Evolutionary conservation across 768 basidiomycete genomes (phyloP).

Genomic region (Tulasnella calospora): DNA sequence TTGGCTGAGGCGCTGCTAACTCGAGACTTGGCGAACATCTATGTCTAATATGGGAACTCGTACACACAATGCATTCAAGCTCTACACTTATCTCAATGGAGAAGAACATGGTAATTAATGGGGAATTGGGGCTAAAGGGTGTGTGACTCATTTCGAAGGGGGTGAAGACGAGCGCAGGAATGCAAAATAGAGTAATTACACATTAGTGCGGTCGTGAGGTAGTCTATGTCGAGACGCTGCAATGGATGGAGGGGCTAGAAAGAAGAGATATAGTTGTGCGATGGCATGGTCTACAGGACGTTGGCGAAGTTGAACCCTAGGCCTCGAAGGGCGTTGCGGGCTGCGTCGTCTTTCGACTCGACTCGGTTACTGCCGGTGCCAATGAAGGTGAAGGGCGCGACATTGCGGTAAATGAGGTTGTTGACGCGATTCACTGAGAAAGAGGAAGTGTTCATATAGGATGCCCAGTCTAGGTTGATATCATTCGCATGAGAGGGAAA

Average conservation of each 20-base stretch:
- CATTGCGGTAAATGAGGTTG: not conserved
- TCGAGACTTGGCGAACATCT: not conserved
- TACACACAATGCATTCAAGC: not conserved
- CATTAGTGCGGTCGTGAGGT: not conserved
- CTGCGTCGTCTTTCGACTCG: not conserved
- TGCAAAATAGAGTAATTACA: not conserved
- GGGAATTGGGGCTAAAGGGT: not conserved
- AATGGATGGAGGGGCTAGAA: not conserved
- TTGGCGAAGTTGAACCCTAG: not conserved
- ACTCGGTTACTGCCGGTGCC: not conserved
- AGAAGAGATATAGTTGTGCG: not conserved
- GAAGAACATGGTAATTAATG: not conserved
- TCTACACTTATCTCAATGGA: not conserved
- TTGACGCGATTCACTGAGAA: not conserved
- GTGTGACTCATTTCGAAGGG: constrained; percentile 1
- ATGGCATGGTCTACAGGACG: not conserved
- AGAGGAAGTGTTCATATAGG: not conserved
- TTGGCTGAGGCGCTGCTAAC: not conserved
- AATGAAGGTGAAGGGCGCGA: not conserved
- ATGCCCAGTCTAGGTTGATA: not conserved
- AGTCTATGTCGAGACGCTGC: not conserved
- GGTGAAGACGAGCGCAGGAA: constrained; percentile 1
- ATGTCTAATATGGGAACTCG: not conserved
- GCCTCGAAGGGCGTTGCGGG: not conserved
- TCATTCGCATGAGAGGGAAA: not conserved